Conservation (phyloP, 345 rosid species). For the Gynandropsis gynandra region DNA sequence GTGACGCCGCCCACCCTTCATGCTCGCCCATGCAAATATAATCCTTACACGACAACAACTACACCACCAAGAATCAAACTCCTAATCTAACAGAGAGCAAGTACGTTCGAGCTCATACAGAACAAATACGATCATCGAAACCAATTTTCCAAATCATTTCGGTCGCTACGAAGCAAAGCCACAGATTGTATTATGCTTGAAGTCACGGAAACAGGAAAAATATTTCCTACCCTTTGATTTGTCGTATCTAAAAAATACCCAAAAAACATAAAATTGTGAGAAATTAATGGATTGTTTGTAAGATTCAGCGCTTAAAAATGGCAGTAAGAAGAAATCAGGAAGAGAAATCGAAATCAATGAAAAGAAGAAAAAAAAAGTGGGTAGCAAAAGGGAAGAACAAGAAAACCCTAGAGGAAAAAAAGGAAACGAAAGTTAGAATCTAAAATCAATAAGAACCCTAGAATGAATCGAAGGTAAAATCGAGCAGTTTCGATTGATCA, state of each 20-base stretch:
- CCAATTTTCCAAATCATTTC: not conserved
- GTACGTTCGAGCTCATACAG: not conserved
- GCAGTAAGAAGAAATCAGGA: not conserved
- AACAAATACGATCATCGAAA: not conserved
- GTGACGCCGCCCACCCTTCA: constrained; percentile 64
- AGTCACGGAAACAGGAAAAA: constrained; percentile 3
- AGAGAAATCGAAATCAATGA: constrained; percentile 10
- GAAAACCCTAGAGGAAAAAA: constrained; percentile 22
- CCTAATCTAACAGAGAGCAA: constrained; percentile 19
- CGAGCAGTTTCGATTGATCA: constrained; percentile 26
- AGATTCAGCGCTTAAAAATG: constrained; percentile 6
- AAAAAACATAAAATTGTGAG: not conserved
- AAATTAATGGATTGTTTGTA: constrained; percentile 18
- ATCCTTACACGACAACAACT: constrained; percentile 2
- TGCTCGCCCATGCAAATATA: constrained; percentile 78
- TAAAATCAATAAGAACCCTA: constrained; percentile 29
- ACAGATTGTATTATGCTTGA: constrained; percentile 9
- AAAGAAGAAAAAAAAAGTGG: not conserved
- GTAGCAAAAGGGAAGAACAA: not conserved
- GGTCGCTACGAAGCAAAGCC: constrained; percentile 22
- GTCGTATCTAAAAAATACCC: constrained; percentile 12
- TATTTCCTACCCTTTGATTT: not conserved
- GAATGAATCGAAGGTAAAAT: constrained; percentile 21
- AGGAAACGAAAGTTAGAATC: constrained; percentile 9
- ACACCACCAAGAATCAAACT: no score